Base-by-base conservation (phyloP, 371 early-diverging fungal species). In the Actinomortierella wolfii region DNA sequence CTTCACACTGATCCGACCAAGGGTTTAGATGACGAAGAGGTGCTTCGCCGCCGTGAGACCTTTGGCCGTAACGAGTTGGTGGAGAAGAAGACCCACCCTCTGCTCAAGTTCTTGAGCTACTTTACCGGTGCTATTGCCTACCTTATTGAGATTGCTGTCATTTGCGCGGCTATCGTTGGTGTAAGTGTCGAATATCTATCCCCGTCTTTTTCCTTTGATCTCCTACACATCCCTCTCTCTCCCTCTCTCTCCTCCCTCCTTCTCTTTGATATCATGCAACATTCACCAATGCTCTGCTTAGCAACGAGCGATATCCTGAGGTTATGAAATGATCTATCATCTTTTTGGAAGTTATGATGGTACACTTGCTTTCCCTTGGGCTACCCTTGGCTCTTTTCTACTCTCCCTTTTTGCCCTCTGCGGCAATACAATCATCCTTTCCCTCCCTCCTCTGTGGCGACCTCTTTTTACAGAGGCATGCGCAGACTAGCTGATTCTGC, bases 121-220 rank as follows among this genome's bases (percentile, higher is more conserved):
- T 94, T 97, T 66, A 86, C 84, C n/a, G 96, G 95, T 56, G 85
- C 96, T 44, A 95, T 96, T 61, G 88, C 94, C 45, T 92, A 88
- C 76, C 79, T 97, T 58, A 90, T 96, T 63, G 95, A 95, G 77
- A 76, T 90, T 49, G 86, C 93, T 5, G 82, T 79, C 70, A 86
- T 95, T 67, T 68, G 82, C 85, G 28, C 70, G 44, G 70, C 70
- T 42, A 34, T 64, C 23, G 61, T 64, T 23, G 61, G 43, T 15
- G 68, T 68, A 63, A 48, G 59, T 61, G 34, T 34, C 34, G 1
- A 42, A 24, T 23, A 5, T 39, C 39, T 52, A 3, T 41, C 42
- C 42, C 8, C 17, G 17, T 41, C 42, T 41, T 41, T 41, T 17
- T 41, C 17, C 8, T 17, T 41, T 11, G 17, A 41, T 17, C 8